A percentile compares a stretch with the other conserved stretches of the same genome.
Conservation (phyloP, 2,329 filamentous ascomycete species). For the Colletotrichum brevisporum region DNA sequence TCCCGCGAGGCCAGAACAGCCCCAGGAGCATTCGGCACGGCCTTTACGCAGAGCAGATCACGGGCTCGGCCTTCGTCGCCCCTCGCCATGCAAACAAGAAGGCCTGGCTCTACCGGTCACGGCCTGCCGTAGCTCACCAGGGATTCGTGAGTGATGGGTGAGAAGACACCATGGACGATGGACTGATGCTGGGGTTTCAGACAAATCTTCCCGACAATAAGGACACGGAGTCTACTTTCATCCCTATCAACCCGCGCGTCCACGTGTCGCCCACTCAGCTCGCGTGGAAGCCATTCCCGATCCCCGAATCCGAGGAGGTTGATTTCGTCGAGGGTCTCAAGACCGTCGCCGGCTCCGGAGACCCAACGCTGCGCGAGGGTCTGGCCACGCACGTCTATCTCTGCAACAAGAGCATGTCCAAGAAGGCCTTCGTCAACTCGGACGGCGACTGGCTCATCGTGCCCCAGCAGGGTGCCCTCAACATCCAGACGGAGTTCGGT, state of each 20-base stretch:
- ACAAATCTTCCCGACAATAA: conserved; percentile 43
- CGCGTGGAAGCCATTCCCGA: conserved; percentile 58
- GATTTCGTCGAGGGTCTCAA: conserved; percentile 64
- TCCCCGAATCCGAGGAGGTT: conserved; percentile 50
- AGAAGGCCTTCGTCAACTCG: conserved; percentile 65
- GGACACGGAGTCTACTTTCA: conserved; percentile 57
- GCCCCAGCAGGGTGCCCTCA: conserved; percentile 74
- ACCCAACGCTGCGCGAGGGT: conserved; percentile 63
- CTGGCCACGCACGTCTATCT: conserved; percentile 65
- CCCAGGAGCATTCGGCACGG: conserved; percentile 56
- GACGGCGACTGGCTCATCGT: conserved; percentile 79
- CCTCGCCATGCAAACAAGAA: conserved; percentile 50
- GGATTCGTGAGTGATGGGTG: conserved; percentile 30
- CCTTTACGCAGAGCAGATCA: conserved; percentile 60
- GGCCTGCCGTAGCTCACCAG: conserved; percentile 50
- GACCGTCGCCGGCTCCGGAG: conserved; percentile 64
- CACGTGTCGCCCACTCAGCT: conserved; percentile 60
- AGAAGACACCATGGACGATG: not conserved
- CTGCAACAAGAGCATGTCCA: conserved; percentile 62
- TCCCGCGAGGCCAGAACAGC: conserved; percentile 61
- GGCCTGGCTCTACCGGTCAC: conserved; percentile 48
- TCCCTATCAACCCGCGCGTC: conserved; percentile 60
- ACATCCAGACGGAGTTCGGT: conserved; percentile 79
- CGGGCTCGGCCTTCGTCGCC: conserved; percentile 52
- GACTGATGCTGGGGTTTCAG: not conserved